A percentile compares a stretch with the other conserved stretches of the same genome.
phyloP scores from a whole-genome alignment of 2,329 filamentous ascomycete genomes.

The Penicillium sp. region DNA sequence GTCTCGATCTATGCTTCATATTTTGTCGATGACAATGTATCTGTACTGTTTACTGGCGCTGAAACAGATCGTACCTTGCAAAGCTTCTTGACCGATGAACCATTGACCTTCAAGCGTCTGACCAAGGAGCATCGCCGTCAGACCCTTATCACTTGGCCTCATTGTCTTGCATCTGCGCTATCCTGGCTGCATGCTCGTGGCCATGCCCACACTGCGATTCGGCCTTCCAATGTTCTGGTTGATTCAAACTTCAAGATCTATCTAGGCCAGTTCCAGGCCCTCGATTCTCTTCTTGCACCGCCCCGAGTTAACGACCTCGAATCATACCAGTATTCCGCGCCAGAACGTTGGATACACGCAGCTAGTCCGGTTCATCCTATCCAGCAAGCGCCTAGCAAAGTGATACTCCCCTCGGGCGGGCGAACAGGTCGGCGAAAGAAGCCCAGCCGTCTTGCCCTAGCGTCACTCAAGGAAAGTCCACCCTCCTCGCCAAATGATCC shows the following conservation, averaged over 20 bases:
- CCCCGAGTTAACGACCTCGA: constrained; percentile 60
- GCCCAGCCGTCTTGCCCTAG: constrained; percentile 23
- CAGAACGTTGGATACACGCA: constrained; percentile 56
- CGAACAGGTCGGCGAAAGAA: constrained; percentile 41
- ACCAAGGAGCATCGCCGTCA: constrained; percentile 47
- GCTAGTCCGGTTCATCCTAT: constrained; percentile 40
- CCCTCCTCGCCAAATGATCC: constrained; percentile 25
- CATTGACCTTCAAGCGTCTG: constrained; percentile 46
- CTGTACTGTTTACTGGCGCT: constrained; percentile 47
- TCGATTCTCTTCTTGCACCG: constrained; percentile 58
- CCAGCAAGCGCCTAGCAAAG: constrained; percentile 26
- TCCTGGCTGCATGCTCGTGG: constrained; percentile 61
- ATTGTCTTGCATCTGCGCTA: constrained; percentile 58
- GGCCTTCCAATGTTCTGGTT: constrained; percentile 64
- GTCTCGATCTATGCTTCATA: constrained; percentile 51
- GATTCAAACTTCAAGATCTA: constrained; percentile 60
- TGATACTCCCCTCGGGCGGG: constrained; percentile 46
- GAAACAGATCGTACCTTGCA: constrained; percentile 46
- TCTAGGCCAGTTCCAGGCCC: constrained; percentile 61
- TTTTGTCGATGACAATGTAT: constrained; percentile 47
- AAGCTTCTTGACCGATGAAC: constrained; percentile 48
- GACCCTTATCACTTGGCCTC: constrained; percentile 51
- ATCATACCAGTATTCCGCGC: constrained; percentile 62
- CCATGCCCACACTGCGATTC: constrained; percentile 60
- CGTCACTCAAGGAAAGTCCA: constrained; percentile 29